These are phyloP conservation scores for Zizania latifolia DNA, from an alignment of 176 grass and related monocot genomes.

Conservation along the genomic window DNA sequence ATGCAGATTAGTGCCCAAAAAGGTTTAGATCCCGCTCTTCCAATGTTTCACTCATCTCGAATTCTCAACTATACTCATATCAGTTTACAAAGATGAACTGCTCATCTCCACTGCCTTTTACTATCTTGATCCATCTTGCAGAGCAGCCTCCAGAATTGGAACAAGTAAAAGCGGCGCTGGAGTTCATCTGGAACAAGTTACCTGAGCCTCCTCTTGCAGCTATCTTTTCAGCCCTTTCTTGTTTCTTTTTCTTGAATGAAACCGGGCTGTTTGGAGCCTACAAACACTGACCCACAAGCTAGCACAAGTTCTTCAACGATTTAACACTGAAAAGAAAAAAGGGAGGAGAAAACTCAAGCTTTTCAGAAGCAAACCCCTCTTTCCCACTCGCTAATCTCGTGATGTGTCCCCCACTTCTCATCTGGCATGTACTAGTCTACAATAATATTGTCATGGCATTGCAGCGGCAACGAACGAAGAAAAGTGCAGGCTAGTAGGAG, in stretches of 20 bases:
- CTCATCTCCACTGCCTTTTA: neutral
- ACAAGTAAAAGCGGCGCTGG: conserved; percentile 41
- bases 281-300: conserved; percentile 38
- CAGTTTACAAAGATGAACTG: neutral
- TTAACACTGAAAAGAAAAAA: neutral
- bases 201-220: neutral
- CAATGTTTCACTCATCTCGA: no score
- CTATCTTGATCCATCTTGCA: neutral
- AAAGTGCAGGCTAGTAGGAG: neutral
- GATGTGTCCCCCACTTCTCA: conserved; percentile 37
- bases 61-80: no score
- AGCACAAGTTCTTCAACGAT: conserved; percentile 9
- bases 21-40: neutral
- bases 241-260: neutral
- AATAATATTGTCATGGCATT: neutral
- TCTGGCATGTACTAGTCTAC: neutral
- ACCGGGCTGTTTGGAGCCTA: conserved; percentile 33
- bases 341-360: neutral
- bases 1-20: neutral
- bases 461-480: neutral
- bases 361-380: conserved; percentile 16
- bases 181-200: conserved; percentile 30
- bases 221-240: neutral
- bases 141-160: conserved; percentile 21
- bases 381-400: conserved; percentile 28